Evolutionary conservation across 352 stramenopile genomes (phyloP).

Genomic region (Globisporangium middletonii): DNA sequence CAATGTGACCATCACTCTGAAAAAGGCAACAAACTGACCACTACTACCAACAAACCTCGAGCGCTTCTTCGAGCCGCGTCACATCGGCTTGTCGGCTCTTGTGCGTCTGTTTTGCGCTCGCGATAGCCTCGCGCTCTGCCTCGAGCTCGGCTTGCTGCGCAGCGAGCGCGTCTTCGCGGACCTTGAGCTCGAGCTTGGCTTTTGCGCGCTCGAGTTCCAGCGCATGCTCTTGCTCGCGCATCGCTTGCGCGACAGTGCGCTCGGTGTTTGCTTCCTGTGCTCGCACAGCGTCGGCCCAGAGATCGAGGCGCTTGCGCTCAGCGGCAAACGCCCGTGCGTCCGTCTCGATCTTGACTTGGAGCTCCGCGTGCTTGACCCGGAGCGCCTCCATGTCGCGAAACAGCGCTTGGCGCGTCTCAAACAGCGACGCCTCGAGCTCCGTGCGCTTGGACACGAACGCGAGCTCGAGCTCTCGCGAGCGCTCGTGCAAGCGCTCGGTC

Average conservation of each 20-base stretch:
- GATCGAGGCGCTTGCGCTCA: slow-evolving; percentile 39
- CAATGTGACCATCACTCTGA: background rate
- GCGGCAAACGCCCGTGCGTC: slow-evolving; percentile 39
- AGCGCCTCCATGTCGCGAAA: slow-evolving; percentile 66
- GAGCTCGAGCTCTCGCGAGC: slow-evolving; percentile 56
- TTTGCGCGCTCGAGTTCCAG: slow-evolving; percentile 40
- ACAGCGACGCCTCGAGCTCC: slow-evolving; percentile 57
- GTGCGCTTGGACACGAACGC: slow-evolving; percentile 39
- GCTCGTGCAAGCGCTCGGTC: slow-evolving; percentile 39
- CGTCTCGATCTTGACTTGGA: slow-evolving; percentile 37
- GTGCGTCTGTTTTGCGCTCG: slow-evolving; percentile 6
- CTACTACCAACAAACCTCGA: slow-evolving; percentile 1
- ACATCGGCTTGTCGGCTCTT: slow-evolving; percentile 10
- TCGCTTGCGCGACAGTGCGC: slow-evolving; percentile 26
- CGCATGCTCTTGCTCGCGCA: slow-evolving; percentile 42
- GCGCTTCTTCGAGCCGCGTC: slow-evolving; percentile 9
- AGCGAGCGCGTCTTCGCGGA: slow-evolving; percentile 24
- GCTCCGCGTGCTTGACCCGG: slow-evolving; percentile 40
- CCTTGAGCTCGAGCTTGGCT: slow-evolving; percentile 19
- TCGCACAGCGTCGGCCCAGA: slow-evolving; percentile 38
- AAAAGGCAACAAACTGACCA: background rate
- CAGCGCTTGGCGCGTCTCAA: slow-evolving; percentile 51
- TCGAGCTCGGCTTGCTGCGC: slow-evolving; percentile 20
- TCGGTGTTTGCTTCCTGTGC: slow-evolving; percentile 45
- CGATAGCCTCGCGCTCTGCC: slow-evolving; percentile 3